Percentiles rank a stretch among this genome's conserved stretches.
Conservation (phyloP, 495 filamentous ascomycete genomes). For the Articulospora tetracladia region DNA sequence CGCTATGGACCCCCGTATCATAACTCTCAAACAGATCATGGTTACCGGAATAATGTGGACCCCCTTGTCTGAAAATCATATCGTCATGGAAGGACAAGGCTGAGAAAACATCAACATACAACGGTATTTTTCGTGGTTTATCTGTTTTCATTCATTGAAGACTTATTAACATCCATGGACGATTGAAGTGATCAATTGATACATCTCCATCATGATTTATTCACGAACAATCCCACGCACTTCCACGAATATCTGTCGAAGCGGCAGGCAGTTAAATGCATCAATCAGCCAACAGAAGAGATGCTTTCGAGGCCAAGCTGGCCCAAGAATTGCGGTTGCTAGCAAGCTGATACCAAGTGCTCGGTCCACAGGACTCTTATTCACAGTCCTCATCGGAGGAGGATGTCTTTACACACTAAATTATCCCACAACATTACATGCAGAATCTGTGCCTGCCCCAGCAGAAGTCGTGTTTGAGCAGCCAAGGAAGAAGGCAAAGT, state of each 20-base stretch:
- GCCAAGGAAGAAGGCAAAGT: constrained; percentile 42
- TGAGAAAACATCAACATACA: constrained; percentile 9
- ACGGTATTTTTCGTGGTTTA: neutral
- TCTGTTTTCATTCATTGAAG: neutral
- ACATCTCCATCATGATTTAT: constrained; percentile 13
- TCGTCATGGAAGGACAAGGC: constrained; percentile 20
- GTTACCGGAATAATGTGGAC: too few species aligned
- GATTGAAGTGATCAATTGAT: neutral
- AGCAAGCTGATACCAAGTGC: constrained; percentile 1
- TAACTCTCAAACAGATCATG: too few species aligned
- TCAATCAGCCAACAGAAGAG: constrained; percentile 5
- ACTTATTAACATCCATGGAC: too few species aligned
- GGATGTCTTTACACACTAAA: constrained; percentile 17
- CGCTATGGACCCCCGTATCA: neutral
- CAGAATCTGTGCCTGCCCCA: constrained; percentile 43
- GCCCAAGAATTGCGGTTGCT: constrained; percentile 10
- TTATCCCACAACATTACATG: constrained; percentile 31
- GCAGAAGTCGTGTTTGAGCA: constrained; percentile 58
- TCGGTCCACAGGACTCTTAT: constrained; percentile 5
- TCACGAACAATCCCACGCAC: constrained; percentile 6
- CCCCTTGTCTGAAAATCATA: constrained; percentile 5
- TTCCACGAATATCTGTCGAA: constrained; percentile 5
- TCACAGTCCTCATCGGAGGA: constrained; percentile 28
- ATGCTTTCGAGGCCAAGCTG: constrained; percentile 10
- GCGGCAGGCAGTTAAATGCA: neutral